phyloP scores from a whole-genome alignment of 2,329 filamentous ascomycete species.

The Fonsecaea pedrosoi region DNA sequence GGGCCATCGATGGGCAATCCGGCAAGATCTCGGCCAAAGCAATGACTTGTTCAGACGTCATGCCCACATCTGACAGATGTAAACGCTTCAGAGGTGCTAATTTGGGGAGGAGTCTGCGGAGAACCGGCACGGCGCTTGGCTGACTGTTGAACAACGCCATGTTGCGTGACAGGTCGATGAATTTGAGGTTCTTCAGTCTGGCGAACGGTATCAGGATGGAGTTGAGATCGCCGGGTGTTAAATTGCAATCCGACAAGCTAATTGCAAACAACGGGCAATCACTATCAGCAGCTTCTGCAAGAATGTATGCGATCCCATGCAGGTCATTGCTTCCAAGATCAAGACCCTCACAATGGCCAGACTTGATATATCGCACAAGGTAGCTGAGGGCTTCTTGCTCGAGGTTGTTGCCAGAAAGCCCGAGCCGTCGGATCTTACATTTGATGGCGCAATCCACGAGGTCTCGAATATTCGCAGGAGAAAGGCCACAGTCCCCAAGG shows the following conservation, averaged over 20 bases:
- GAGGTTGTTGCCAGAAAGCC: constrained; percentile 82
- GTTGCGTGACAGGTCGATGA: constrained; percentile 93
- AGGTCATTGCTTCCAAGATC: constrained; percentile 87
- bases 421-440: constrained; percentile 77
- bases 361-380: constrained; percentile 75
- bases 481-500: constrained; percentile 78
- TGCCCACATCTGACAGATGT: constrained; percentile 81
- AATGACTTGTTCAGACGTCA: constrained; percentile 88
- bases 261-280: constrained; percentile 74
- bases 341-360: constrained; percentile 81
- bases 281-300: constrained; percentile 60
- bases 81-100: constrained; percentile 79
- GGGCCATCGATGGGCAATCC: constrained; percentile 79
- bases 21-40: constrained; percentile 88
- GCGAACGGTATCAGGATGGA: constrained; percentile 76
- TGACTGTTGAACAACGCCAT: constrained; percentile 75
- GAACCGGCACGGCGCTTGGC: constrained; percentile 74
- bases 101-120: constrained; percentile 85
- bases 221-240: constrained; percentile 74
- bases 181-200: constrained; percentile 75
- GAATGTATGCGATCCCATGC: constrained; percentile 51
- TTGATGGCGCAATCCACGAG: constrained; percentile 83
- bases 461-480: constrained; percentile 71
- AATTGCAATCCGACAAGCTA: constrained; percentile 83
- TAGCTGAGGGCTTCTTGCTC: constrained; percentile 76